Evolutionary conservation across 768 basidiomycete genomes (phyloP), one percentile per base, ranked within the genome.

Genomic region (Phanerochaete sordida): DNA sequence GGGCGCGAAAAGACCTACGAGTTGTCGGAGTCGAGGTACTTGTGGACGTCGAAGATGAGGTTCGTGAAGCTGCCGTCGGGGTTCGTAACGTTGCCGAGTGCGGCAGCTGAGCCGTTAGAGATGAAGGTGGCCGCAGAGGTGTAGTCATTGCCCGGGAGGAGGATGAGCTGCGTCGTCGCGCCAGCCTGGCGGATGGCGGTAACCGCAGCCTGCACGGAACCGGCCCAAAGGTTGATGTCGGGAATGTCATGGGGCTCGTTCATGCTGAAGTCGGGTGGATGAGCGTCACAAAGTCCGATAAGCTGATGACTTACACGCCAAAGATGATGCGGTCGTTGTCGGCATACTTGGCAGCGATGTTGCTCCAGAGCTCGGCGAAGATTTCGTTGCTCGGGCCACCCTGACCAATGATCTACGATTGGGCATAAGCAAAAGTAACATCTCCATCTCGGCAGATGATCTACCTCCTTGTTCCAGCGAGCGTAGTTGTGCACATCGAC

Each of bases 401-500:
- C 71, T 86, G 83, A 1, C 85, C 85, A 50, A 87, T 79, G 35
- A 87, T 82, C 75, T 64, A 16, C 13, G 6, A 13, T 7, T 11
- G 26, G 16, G 49, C 23, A 12, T 23, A 28, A 19, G 49, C 24
- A 8, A 28, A 6, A 7, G 8, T 24, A 30, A 13, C 26, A 7
- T 7, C 7, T 35, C 7, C 13, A 35, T 35, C 33, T 7, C 13
- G 7, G 33, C 33, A 35, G 33, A n/a, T 11, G 28, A 67, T 70
- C 19, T 46, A 77, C 80, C 64, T 68, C 69, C 0, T 78, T 75
- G 54, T 86, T 75, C 73, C 76, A 85, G 43, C 85, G 73, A 28
- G 83, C 85, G 56, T 85, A 85, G 70, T 85, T 86, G 71, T 84
- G 83, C 45, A 81, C 75, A 69, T 86, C 85, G 53, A 87, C 76